Evolutionary conservation across 805 yeast species (phyloP).

Genomic region (Pichia ethanolica): DNA sequence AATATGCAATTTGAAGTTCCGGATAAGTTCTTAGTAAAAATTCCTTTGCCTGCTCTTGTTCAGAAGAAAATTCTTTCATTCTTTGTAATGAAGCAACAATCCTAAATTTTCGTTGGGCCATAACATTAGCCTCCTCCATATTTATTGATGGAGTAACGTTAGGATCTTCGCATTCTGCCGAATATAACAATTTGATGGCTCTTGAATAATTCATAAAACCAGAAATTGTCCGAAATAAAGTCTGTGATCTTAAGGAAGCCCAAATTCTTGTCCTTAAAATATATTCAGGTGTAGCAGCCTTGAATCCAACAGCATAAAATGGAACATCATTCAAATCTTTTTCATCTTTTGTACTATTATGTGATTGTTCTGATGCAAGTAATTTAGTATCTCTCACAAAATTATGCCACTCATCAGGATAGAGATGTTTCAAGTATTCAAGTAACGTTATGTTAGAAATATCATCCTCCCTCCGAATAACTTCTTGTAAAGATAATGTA

Average conservation of each 20-base stretch:
- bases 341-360: slow-evolving; percentile 6
- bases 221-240: slow-evolving; percentile 71
- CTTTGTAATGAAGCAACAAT: slow-evolving; percentile 62
- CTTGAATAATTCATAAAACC: slow-evolving; percentile 75
- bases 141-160: slow-evolving; percentile 29
- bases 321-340: slow-evolving; percentile 46
- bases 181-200: slow-evolving; percentile 62
- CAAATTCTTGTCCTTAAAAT: slow-evolving; percentile 70
- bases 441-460: slow-evolving; percentile 47
- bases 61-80: slow-evolving; percentile 43
- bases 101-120: slow-evolving; percentile 58
- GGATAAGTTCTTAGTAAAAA: slow-evolving; percentile 59
- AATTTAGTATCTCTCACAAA: slow-evolving; percentile 51
- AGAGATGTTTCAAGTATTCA: slow-evolving; percentile 49
- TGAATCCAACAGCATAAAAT: slow-evolving; percentile 63
- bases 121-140: slow-evolving; percentile 38
- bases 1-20: slow-evolving; percentile 55
- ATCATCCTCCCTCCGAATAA: slow-evolving; percentile 66
- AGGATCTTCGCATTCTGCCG: slow-evolving; percentile 38
- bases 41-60: slow-evolving; percentile 53
- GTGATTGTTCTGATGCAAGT: slow-evolving; percentile 38
- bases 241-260: slow-evolving; percentile 81
- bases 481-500: slow-evolving; percentile 64
- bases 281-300: slow-evolving; percentile 54
- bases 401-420: slow-evolving; percentile 50